Evolutionary conservation across 2,329 filamentous ascomycete genomes (phyloP).

Genomic region (Fusarium nisikadoi): DNA sequence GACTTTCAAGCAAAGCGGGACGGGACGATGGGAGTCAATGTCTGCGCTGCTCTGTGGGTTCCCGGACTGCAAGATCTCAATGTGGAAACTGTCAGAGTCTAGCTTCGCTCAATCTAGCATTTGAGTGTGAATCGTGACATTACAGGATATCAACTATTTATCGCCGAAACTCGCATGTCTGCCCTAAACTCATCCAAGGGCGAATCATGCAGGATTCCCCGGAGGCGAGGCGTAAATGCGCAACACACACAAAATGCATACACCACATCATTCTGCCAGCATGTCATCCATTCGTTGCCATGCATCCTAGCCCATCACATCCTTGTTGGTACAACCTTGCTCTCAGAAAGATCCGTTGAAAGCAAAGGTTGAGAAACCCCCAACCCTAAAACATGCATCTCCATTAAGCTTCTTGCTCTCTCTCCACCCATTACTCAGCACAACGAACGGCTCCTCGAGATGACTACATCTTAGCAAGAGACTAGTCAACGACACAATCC

Average conservation of each 20-base stretch:
- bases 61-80: background rate
- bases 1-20: background rate
- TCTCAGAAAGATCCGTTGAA: constrained; percentile 21
- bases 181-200: background rate
- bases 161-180: constrained; percentile 16
- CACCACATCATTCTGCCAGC: constrained; percentile 9
- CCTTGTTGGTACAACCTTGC: constrained; percentile 22
- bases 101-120: constrained; percentile 3
- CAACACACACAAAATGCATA: constrained; percentile 18
- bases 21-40: constrained; percentile 2
- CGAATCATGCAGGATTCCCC: constrained; percentile 22
- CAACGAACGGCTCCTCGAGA: constrained; percentile 5
- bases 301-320: constrained; percentile 16
- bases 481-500: constrained; percentile 21
- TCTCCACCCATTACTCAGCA: constrained; percentile 5
- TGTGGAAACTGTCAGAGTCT: constrained; percentile 18
- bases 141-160: constrained; percentile 13
- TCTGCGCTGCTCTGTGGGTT: background rate
- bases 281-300: constrained; percentile 17
- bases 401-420: constrained; percentile 38
- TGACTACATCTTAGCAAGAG: background rate
- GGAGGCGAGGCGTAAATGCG: constrained; percentile 9
- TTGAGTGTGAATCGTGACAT: background rate
- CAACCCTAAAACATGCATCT: constrained; percentile 37
- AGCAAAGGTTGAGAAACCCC: constrained; percentile 24